Evolutionary conservation across 2,329 filamentous ascomycete species (phyloP).

Genomic region (Beauveria pseudobassiana): DNA sequence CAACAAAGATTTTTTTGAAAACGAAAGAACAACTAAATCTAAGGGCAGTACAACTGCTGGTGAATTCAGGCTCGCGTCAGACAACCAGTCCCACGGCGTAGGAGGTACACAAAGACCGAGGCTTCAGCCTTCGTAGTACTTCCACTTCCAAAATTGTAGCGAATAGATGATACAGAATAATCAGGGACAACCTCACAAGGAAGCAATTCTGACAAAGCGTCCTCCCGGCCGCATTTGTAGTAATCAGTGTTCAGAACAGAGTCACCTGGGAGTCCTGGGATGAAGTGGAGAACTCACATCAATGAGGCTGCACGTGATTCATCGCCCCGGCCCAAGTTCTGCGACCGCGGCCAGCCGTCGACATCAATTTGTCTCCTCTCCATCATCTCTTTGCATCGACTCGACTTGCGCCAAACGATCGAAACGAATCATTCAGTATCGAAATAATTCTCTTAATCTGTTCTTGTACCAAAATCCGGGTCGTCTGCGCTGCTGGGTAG

Average conservation of each 20-base stretch:
- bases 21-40: background rate
- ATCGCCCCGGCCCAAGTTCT: background rate
- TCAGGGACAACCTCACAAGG: no score
- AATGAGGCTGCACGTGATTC: conserved; percentile 3
- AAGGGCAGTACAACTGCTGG: no score
- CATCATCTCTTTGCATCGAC: background rate
- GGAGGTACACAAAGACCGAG: no score
- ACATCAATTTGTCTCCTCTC: background rate
- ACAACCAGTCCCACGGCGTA: no score
- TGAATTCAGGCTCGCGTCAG: no score
- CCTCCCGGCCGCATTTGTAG: no score
- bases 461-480: background rate
- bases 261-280: no score
- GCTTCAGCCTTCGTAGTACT: no score
- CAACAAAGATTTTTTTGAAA: background rate
- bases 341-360: background rate
- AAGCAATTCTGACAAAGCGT: no score
- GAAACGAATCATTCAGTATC: background rate
- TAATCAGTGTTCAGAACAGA: no score
- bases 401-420: background rate
- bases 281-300: background rate
- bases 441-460: background rate
- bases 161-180: no score
- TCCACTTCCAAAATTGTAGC: no score
- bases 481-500: background rate